Percentiles rank a stretch among this genome's conserved stretches.
Evolutionary conservation across 371 early-diverging fungal genomes (phyloP).

Genomic region (Lichtheimia ornata): DNA sequence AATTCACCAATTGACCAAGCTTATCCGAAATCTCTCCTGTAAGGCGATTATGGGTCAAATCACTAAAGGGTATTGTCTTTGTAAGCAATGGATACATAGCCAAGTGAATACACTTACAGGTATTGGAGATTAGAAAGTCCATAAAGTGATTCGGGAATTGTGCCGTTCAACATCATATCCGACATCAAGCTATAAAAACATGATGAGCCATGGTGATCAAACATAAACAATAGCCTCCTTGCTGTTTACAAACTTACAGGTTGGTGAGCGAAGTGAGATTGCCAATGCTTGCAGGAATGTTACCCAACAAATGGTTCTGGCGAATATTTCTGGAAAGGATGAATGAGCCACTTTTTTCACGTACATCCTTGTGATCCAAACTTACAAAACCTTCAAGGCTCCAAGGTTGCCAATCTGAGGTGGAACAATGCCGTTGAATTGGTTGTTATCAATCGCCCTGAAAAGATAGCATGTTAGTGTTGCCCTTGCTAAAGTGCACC

Average conservation of each 20-base stretch:
- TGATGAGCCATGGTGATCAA: too few relatives aligned
- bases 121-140: constrained; percentile 27
- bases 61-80: constrained; percentile 17
- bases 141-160: constrained; percentile 39
- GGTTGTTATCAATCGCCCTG: constrained; percentile 32
- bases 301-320: constrained; percentile 36
- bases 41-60: constrained; percentile 57
- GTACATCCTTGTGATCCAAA: neutral
- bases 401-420: constrained; percentile 22
- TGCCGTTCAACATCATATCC: constrained; percentile 38
- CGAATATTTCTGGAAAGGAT: constrained; percentile 32
- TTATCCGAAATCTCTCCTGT: constrained; percentile 46
- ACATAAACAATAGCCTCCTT: too few relatives aligned
- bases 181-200: constrained; percentile 25
- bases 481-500: too few relatives aligned
- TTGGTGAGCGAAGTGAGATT: constrained; percentile 30
- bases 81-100: neutral
- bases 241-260: constrained; percentile 26
- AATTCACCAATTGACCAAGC: constrained; percentile 41
- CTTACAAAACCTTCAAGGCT: constrained; percentile 29
- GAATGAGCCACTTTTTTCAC: neutral
- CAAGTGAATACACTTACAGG: constrained; percentile 20
- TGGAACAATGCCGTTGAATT: constrained; percentile 34
- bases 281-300: constrained; percentile 37
- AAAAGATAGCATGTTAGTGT: neutral